Evolutionary conservation across 108 stramenopile species (phyloP).

Genomic region (Heterococcus sp.): DNA sequence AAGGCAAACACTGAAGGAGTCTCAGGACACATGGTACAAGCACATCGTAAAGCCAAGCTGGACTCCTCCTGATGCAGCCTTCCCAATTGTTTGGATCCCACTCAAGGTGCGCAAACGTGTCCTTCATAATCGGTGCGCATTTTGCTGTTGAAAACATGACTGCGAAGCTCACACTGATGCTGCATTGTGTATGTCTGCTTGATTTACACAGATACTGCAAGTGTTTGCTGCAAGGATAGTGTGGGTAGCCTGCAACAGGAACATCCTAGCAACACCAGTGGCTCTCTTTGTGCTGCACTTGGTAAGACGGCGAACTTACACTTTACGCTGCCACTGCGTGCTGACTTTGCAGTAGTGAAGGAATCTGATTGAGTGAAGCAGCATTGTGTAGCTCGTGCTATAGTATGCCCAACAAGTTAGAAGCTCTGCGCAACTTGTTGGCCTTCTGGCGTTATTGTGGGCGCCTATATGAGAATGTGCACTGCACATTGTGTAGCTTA

Average conservation of each 20-base stretch:
- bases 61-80: not conserved
- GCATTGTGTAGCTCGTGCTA: not conserved
- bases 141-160: no score
- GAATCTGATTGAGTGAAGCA: not conserved
- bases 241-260: not conserved
- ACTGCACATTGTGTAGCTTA: not conserved
- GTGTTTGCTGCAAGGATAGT: not conserved
- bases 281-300: not conserved
- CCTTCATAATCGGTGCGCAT: not conserved
- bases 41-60: not conserved
- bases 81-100: conserved; percentile 6
- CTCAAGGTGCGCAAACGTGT: not conserved
- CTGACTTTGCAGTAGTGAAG: not conserved
- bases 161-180: no score
- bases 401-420: no score
- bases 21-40: no score
- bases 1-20: no score
- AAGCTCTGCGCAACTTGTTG: no score
- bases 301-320: not conserved
- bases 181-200: no score
- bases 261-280: not conserved
- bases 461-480: no score
- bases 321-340: not conserved
- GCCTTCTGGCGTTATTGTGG: no score
- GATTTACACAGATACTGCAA: no score